Base-by-base conservation (phyloP, 148 eudicot genomes). In the Amaranthus cruentus region DNA sequence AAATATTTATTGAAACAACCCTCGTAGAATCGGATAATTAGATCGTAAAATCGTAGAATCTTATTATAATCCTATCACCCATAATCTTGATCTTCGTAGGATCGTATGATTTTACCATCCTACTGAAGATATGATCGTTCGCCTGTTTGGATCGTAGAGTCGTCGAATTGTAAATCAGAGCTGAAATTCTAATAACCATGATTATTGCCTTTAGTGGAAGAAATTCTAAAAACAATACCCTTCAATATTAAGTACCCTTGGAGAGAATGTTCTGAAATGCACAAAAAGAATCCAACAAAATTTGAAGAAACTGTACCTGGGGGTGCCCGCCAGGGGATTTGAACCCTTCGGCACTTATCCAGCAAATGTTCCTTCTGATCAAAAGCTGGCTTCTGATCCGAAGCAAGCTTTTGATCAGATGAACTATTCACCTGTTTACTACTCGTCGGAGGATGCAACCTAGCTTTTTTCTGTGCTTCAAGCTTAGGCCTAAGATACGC, bases 241-340 rank as follows among this genome's bases (percentile, higher is more conserved):
- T 64, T 64, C 42, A 63, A 54, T 43, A 38, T 3, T 52, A 53
- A 76, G 42, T n/a, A 56, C 73, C 47, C 66, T 62, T 75, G 75
- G 71, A 71, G 47, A 79, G 57, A n/a, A 81, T 48, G 53, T 72
- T 68, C 69, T 69, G 76, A 79, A 69, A 80, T 64, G 72, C 73
- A 72, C 53, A 52, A 74, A 64, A 81, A 59, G 44, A 18, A 70
- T 6, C 77, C 76, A 75, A 67, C 73, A 66, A 73, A 74, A 78
- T 54, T 71, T 71, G 72, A 69, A 67, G 61, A 70, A 69, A 81
- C 70, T 82, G 70, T 95, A 95, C 99, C 99, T 95, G 93, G 83
- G 54, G 99, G 99, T 61, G 75, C 80, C 84, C 56, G 78, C 99
- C 99, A 95, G 49, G 85, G 85, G 71, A 95, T 84, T 81, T 81